A percentile compares a stretch with the other conserved stretches of the same genome.
Conservation (phyloP, 129 eudicot species). For the Arctium minus region DNA sequence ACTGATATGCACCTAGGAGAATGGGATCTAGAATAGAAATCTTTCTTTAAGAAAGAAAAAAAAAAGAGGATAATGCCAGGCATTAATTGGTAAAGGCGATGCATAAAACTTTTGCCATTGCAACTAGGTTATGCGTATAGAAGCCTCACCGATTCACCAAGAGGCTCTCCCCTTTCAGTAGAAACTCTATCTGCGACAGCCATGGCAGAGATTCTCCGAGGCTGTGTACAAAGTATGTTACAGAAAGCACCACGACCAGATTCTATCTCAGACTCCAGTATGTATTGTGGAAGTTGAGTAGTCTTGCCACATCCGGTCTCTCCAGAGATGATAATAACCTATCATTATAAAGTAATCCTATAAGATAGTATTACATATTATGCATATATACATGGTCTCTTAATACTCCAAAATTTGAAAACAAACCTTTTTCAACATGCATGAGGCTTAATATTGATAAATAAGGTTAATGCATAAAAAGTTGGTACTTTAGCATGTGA, state of each 20-base stretch:
- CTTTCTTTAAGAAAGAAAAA: neutral
- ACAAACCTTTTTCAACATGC: neutral
- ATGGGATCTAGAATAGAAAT: slow-evolving; percentile 13
- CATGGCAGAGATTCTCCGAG: slow-evolving; percentile 98
- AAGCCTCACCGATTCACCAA: slow-evolving; percentile 84
- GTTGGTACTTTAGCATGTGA: neutral
- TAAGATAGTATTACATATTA: neutral
- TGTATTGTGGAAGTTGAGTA: slow-evolving; percentile 97
- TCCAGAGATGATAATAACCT: slow-evolving; percentile 95
- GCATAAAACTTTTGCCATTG: neutral
- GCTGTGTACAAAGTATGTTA: slow-evolving; percentile 94
- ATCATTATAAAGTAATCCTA: slow-evolving; percentile 8
- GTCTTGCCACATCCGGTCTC: slow-evolving; percentile 99
- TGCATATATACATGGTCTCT: neutral
- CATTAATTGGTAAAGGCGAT: too few relatives aligned
- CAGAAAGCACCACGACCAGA: slow-evolving; percentile 99
- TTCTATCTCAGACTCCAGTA: slow-evolving; percentile 93
- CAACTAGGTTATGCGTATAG: slow-evolving; percentile 13
- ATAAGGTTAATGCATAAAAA: neutral
- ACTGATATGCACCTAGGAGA: slow-evolving; percentile 22
- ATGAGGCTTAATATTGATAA: slow-evolving; percentile 8
- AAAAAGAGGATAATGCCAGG: too few relatives aligned
- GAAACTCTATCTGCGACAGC: slow-evolving; percentile 97
- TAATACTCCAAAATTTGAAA: neutral
- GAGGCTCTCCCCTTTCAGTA: slow-evolving; percentile 98